phyloP scores from a whole-genome alignment of 768 basidiomycete species.

The Paxillus rubicundulus region DNA sequence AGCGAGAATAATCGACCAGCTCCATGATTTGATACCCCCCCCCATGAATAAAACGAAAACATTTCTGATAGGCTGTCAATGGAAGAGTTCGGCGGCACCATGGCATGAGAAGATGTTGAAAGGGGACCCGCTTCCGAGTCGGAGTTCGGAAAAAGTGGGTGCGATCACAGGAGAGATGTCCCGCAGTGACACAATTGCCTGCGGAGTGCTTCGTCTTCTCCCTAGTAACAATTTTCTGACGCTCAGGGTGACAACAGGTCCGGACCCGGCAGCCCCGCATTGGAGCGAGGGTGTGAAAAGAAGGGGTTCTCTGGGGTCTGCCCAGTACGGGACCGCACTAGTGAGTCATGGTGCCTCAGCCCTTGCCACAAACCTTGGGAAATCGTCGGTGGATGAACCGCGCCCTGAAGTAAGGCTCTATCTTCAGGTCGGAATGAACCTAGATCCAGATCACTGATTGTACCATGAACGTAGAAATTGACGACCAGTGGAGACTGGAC shows the following conservation, averaged over 20 bases:
- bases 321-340: neutral
- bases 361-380: neutral
- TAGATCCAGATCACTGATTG: neutral
- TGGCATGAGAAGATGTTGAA: neutral
- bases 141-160: constrained; percentile 1
- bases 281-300: neutral
- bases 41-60: neutral
- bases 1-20: neutral
- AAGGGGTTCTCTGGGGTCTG: neutral
- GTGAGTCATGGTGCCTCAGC: no score
- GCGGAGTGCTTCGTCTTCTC: neutral
- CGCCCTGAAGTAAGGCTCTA: neutral
- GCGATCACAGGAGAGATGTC: neutral
- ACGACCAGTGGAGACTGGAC: constrained; percentile 3
- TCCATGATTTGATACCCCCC: neutral
- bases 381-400: neutral
- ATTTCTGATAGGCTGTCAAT: neutral
- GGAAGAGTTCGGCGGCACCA: neutral
- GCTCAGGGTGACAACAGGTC: neutral
- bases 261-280: constrained; percentile 1
- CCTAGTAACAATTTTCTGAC: neutral
- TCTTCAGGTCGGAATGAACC: neutral
- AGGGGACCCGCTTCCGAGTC: neutral
- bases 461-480: neutral
- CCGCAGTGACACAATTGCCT: neutral